Evolutionary conservation across 768 basidiomycete species (phyloP), one percentile per base, ranked within the genome.

Genomic region (Naganishia kalamii): DNA sequence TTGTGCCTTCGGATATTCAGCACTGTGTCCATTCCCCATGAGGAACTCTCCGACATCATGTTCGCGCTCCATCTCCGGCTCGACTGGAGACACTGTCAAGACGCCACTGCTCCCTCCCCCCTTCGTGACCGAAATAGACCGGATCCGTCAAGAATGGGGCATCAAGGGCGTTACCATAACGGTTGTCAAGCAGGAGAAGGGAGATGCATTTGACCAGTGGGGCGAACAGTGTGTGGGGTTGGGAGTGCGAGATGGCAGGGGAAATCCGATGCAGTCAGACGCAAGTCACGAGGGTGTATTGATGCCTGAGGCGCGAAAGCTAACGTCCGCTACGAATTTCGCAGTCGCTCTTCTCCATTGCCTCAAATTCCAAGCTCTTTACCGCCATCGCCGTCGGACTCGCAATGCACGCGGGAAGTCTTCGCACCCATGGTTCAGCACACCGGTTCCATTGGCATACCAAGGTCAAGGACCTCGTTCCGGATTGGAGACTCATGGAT

Each of bases 301-400:
- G n/a, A n/a, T n/a, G n/a, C n/a, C n/a, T n/a, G n/a, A n/a, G n/a
- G n/a, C n/a, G n/a, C n/a, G n/a, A n/a, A n/a, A n/a, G n/a, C n/a
- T n/a, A n/a, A n/a, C n/a, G n/a, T n/a, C n/a, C n/a, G n/a, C n/a
- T n/a, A n/a, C n/a, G n/a, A n/a, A n/a, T 23, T 30, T 15, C 48
- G 27, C 60, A 74, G 74, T 68, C 73, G 0, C 62, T 69, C 15
- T 72, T 73, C 60, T 47, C 65, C 12, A 75, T 78, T 46, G 76
- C 73, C 0, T 74, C 73, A 25, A 76, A 72, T 52, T 74, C 74
- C 1, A 78, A 78, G 64, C 63, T 76, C 12, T 75, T 78, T 62
- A 68, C 70, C 0, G 65, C 69, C 0, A 40, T 74, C 12, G 59
- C 71, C 1, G 32, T 72, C 19, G 72, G 71, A 1, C 49, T 76